Percentiles rank a stretch among this genome's conserved stretches.
Evolutionary conservation across 495 filamentous ascomycete genomes (phyloP).

Genomic region (Talaromyces wortmannii): DNA sequence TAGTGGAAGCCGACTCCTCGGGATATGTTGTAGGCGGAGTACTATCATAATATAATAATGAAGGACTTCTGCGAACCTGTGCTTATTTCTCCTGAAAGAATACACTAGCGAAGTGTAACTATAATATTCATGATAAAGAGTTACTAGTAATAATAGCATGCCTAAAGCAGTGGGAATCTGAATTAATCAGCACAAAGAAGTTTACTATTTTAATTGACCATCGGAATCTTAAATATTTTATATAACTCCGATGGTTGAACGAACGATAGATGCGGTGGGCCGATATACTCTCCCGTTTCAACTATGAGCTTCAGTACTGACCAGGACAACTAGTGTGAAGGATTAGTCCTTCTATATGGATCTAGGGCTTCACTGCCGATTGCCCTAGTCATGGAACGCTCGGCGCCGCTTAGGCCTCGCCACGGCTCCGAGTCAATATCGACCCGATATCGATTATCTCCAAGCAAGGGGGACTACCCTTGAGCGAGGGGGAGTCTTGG

Average conservation of each 20-base stretch:
- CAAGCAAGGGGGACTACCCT: background rate
- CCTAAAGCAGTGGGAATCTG: conserved; percentile 19
- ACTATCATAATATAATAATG: conserved; percentile 15
- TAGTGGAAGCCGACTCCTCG: conserved; percentile 17
- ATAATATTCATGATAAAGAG: conserved; percentile 27
- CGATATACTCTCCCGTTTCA: conserved; percentile 7
- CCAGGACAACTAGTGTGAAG: too few relatives aligned
- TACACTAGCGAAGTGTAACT: conserved; percentile 14
- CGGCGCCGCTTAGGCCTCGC: background rate
- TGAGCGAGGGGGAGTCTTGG: background rate
- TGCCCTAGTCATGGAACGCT: background rate
- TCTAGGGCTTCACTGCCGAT: background rate
- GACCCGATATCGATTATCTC: too few relatives aligned
- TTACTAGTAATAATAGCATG: conserved; percentile 24
- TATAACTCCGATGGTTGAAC: conserved; percentile 9
- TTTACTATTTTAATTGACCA: conserved; percentile 23
- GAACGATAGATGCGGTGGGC: conserved; percentile 13
- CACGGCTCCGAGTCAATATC: background rate
- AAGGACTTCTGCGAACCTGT: conserved; percentile 11
- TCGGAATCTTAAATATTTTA: conserved; percentile 24
- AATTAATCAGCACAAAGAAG: conserved; percentile 12
- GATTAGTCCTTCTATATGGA: too few relatives aligned
- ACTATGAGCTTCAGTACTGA: conserved; percentile 8
- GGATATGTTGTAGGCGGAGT: conserved; percentile 10
- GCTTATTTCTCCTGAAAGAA: conserved; percentile 21